Conservation (phyloP, 805 yeast species). For the Metschnikowia anglica region DNA sequence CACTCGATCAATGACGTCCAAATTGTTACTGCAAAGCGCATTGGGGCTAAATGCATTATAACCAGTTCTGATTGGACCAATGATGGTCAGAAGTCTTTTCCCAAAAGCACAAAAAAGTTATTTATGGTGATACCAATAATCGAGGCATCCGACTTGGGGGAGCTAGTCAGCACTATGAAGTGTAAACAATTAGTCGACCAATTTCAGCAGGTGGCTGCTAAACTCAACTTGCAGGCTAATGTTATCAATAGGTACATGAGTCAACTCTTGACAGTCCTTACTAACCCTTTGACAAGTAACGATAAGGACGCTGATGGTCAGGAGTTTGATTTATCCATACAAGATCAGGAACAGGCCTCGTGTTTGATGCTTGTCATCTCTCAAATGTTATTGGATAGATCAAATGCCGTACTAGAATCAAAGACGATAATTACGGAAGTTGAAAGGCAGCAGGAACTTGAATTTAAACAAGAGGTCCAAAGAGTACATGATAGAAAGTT, state of each 20-base stretch:
- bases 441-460: conserved; percentile 18
- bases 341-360: conserved; percentile 70
- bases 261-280: conserved; percentile 42
- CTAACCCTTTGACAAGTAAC: conserved; percentile 46
- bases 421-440: conserved; percentile 11
- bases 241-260: conserved; percentile 53
- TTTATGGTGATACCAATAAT: conserved; percentile 33
- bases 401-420: conserved; percentile 15
- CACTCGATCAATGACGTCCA: conserved; percentile 40
- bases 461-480: conserved; percentile 24
- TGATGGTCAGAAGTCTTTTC: conserved; percentile 30
- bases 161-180: conserved; percentile 23
- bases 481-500: conserved; percentile 28
- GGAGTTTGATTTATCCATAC: conserved; percentile 74
- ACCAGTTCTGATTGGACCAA: conserved; percentile 22
- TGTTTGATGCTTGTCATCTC: conserved; percentile 57
- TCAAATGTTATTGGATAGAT: conserved; percentile 41
- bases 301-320: conserved; percentile 59
- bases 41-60: conserved; percentile 23
- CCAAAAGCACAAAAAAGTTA: conserved; percentile 36
- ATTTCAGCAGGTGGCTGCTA: conserved; percentile 22
- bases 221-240: conserved; percentile 52
- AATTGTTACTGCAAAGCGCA: conserved; percentile 25
- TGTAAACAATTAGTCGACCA: conserved; percentile 24
- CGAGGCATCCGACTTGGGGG: conserved; percentile 16